Conservation (phyloP, 371 early-diverging fungal genomes). For the Haplosporangium sp. region DNA sequence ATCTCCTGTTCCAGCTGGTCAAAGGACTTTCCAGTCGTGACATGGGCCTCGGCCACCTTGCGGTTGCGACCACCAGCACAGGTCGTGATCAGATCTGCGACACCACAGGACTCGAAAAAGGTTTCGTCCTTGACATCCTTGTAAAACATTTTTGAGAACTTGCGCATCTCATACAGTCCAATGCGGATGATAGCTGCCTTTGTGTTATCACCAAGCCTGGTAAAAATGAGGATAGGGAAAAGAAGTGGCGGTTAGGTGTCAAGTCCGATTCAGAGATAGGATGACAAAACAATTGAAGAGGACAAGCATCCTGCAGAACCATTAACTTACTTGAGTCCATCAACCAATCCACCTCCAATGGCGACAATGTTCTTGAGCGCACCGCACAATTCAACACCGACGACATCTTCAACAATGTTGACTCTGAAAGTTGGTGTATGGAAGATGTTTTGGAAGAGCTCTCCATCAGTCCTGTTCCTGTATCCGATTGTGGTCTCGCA, state of each 20-base stretch:
- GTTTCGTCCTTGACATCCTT: constrained; percentile 84
- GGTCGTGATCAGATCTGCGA: constrained; percentile 94
- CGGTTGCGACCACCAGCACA: constrained; percentile 98
- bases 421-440: constrained; percentile 91
- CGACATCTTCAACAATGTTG: constrained; percentile 85
- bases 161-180: constrained; percentile 96
- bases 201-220: constrained; percentile 88
- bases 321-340: constrained; percentile 66
- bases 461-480: constrained; percentile 74
- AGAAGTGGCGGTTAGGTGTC: background rate
- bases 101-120: constrained; percentile 97
- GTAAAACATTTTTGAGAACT: constrained; percentile 88
- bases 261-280: background rate
- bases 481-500: constrained; percentile 97
- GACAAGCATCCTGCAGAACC: too few species aligned
- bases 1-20: constrained; percentile 89
- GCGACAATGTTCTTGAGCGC: constrained; percentile 99
- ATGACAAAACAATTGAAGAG: background rate
- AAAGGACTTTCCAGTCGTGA: constrained; percentile 89
- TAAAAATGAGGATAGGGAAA: background rate
- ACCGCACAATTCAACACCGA: constrained; percentile 97
- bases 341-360: constrained; percentile 96
- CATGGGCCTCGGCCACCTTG: constrained; percentile 92
- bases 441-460: constrained; percentile 83
- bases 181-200: constrained; percentile 97